Evolutionary conservation across 371 early-diverging fungal genomes (phyloP), one percentile per base, ranked within the genome.

Genomic region (Syncephalis fuscata): DNA sequence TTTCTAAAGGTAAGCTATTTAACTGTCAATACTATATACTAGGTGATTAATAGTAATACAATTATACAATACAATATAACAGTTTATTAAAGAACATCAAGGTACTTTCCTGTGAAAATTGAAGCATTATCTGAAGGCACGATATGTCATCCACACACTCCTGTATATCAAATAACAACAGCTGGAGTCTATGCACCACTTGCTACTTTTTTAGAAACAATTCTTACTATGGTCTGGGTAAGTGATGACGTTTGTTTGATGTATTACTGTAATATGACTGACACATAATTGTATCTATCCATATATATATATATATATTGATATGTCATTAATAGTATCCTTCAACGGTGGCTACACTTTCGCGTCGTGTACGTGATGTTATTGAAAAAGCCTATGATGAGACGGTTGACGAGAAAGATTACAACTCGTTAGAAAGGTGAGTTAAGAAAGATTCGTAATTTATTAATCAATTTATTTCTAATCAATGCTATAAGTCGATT

Each of bases 61-160:
- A 23, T 43, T 20, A 37, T 38, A 41, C 39, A 8, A 26, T 26
- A 1, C 20, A 32, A 15, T 42, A 19, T 24, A 37, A 42, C 60
- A 74, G 70, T 71, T 87, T 45, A 66, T 86, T 17, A 44, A 60
- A 4, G 82, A 83, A 50, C 67, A 82, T 57, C 58, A 72, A 49
- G 88, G 88, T 79, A 79, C 56, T 86, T 86, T 49, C 88, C 87
- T 5, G 77, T 84, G 32, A 74, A 68, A 49, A 80, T 88, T 44
- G 68, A 77, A 45, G 70, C 80, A 1, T 60, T 86, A 17, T 67
- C 73, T 2, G 87, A 86, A 56, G 87, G 87, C 15, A 72, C 80
- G 0, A 82, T 79, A 1, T 59, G 76, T 36, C 80, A 83, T 56
- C 74, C 82, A 3, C 86, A 85, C 52, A 72, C 74, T 10, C 85